Evolutionary conservation across 768 basidiomycete genomes (phyloP), one percentile per base, ranked within the genome.

Genomic region (Boletus fagicola): DNA sequence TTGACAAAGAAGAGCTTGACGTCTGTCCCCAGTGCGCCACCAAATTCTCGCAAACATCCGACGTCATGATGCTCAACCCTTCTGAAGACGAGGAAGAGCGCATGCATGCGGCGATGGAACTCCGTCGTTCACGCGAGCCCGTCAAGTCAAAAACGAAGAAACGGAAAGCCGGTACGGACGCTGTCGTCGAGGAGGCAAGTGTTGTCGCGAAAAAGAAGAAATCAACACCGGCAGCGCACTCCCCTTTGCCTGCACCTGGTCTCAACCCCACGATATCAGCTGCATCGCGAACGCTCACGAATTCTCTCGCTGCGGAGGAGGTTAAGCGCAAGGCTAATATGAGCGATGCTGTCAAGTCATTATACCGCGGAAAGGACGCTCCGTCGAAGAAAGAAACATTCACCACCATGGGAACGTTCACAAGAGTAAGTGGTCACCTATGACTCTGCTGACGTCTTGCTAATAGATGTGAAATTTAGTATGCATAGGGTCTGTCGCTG

Each of bases 351-450:
- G 85, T 97, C 36, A 90, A 88, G 75, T 87, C 86, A 36, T 68
- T 97, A 62, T 97, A 95, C 68, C 65, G 62, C 20, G 80, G 74
- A 42, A 71, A 76, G 12, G 83, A 84, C 56, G 80, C 83, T 22
- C 79, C 77, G 16, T 74, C 79, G 50, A 79, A 76, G 68, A 92
- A 93, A 68, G 89, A 90, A 74, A 94, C 91, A 7, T 95, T 94
- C 64, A 92, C 92, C 82, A 95, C 93, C 1, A 90, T 87, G 82
- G 85, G 87, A 18, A 96, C 94, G 13, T 97, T 95, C 63, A 95
- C 90, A 10, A 83, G 94, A 75, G 93, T 94, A 68, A 72, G 93
- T 77, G 15, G 1, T 20, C 13, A 10, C 35, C 2, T 12, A 8
- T 45, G 20, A 18, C 52, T 10, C 2, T 44, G 13, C 16, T 2